A percentile compares a stretch with the other conserved stretches of the same genome.
These are phyloP conservation scores for Xylaria palmicola DNA, from an alignment of 495 filamentous ascomycete species.

Conservation along the genomic window DNA sequence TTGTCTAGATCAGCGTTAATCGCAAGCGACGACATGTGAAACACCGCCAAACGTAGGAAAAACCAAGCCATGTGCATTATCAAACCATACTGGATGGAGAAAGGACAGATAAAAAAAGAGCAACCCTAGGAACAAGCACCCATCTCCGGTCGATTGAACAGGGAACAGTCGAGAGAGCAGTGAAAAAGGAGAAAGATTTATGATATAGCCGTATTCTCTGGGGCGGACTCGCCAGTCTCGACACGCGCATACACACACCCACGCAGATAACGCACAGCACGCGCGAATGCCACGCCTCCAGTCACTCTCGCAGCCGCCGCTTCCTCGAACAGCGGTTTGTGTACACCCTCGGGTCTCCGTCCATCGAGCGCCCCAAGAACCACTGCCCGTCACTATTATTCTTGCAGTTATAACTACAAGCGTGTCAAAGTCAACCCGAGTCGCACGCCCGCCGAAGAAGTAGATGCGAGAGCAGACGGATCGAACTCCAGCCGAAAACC, in stretches of 20 bases:
- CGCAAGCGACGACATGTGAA: not conserved
- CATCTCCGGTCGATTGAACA: slow-evolving; percentile 34
- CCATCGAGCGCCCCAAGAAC: slow-evolving; percentile 28
- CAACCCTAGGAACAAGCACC: slow-evolving; percentile 34
- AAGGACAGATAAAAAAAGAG: slow-evolving; percentile 36
- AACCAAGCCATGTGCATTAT: slow-evolving; percentile 35
- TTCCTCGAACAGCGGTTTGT: slow-evolving; percentile 29
- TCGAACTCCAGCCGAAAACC: slow-evolving; percentile 36
- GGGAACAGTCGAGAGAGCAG: slow-evolving; percentile 32
- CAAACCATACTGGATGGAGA: slow-evolving; percentile 34
- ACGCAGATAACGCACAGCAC: slow-evolving; percentile 25
- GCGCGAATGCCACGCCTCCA: slow-evolving; percentile 16
- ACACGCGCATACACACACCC: slow-evolving; percentile 37
- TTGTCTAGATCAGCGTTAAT: not conserved
- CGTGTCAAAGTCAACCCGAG: slow-evolving; percentile 31
- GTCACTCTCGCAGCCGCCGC: slow-evolving; percentile 15
- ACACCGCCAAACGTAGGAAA: not conserved
- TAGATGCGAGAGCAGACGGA: slow-evolving; percentile 30
- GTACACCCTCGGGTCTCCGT: slow-evolving; percentile 21
- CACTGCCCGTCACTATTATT: slow-evolving; percentile 30
- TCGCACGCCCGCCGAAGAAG: slow-evolving; percentile 33
- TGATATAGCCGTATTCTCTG: slow-evolving; percentile 41
- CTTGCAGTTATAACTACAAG: slow-evolving; percentile 24
- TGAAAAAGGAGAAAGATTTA: slow-evolving; percentile 37
- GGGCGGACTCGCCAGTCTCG: slow-evolving; percentile 37